Evolutionary conservation across 208 protist genomes (phyloP).

Genomic region (Trichomonas vaginalis): DNA sequence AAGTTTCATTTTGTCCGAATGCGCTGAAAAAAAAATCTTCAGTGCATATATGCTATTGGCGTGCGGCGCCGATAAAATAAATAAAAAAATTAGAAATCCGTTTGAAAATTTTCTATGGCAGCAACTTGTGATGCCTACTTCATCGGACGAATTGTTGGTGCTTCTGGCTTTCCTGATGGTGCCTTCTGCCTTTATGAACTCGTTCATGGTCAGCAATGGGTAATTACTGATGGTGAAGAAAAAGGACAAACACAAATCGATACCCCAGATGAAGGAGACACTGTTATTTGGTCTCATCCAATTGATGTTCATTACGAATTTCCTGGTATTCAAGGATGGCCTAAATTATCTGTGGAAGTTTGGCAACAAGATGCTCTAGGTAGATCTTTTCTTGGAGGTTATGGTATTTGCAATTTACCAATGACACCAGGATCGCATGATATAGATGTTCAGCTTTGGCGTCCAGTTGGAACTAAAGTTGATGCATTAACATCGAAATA

Average conservation of each 20-base stretch:
- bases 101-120: background rate
- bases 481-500: background rate
- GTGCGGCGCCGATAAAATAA: too few species aligned
- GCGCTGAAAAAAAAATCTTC: too few species aligned
- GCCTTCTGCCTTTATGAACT: background rate
- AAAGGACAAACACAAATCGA: conserved; percentile 5
- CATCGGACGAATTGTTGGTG: background rate
- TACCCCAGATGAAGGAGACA: background rate
- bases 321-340: background rate
- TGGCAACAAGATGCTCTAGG: conserved; percentile 5
- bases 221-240: background rate
- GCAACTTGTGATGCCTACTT: background rate
- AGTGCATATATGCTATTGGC: too few species aligned
- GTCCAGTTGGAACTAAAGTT: background rate
- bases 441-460: background rate
- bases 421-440: conserved; percentile 13
- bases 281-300: background rate
- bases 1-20: too few species aligned
- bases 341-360: background rate
- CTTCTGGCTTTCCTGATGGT: background rate
- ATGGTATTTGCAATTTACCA: background rate
- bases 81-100: too few species aligned
- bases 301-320: background rate
- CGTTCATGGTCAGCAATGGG: background rate
- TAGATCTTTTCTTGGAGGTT: background rate